Evolutionary conservation across 108 stramenopile species (phyloP).

Genomic region (Pseudonitzschia delicatissima): DNA sequence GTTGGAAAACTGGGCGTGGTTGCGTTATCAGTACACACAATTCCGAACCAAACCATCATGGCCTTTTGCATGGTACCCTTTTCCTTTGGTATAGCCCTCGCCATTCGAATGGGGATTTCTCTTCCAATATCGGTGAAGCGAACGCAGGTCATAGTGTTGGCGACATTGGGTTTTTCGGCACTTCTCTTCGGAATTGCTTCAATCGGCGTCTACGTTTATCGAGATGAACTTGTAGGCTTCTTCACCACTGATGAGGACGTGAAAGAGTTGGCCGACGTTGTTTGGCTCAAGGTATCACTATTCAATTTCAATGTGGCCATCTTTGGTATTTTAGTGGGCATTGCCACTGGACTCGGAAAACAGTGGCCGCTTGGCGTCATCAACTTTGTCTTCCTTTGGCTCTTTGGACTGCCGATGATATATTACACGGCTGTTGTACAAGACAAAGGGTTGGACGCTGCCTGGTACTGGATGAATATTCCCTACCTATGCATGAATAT

Average conservation of each 20-base stretch:
- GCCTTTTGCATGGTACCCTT: conserved; percentile 36
- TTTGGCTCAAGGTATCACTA: conserved; percentile 38
- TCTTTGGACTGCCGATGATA: conserved; percentile 30
- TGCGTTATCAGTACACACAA: conserved; percentile 44
- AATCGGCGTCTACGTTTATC: conserved; percentile 15
- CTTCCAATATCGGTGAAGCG: conserved; percentile 23
- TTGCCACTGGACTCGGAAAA: conserved; percentile 44
- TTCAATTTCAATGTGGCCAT: conserved; percentile 22
- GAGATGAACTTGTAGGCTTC: conserved; percentile 21
- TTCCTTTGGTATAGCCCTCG: conserved; percentile 40
- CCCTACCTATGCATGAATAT: conserved; percentile 37
- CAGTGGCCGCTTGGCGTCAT: conserved; percentile 44
- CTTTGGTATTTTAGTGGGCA: conserved; percentile 29
- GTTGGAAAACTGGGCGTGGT: conserved; percentile 47
- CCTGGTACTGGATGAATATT: conserved; percentile 32
- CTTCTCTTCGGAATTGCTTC: conserved; percentile 20
- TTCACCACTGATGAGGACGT: conserved; percentile 36
- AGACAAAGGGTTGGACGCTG: conserved; percentile 31
- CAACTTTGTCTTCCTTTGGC: conserved; percentile 32
- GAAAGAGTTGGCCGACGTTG: conserved; percentile 19
- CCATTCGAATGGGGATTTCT: conserved; percentile 35
- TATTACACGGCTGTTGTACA: conserved; percentile 28
- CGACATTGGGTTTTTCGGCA: neutral
- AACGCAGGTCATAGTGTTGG: conserved; percentile 24
- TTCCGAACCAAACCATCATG: conserved; percentile 36